Percentiles rank a stretch among this genome's conserved stretches.
These are phyloP conservation scores for Solanum pennellii DNA, from an alignment of 257 asterid species.

Conservation along the genomic window DNA sequence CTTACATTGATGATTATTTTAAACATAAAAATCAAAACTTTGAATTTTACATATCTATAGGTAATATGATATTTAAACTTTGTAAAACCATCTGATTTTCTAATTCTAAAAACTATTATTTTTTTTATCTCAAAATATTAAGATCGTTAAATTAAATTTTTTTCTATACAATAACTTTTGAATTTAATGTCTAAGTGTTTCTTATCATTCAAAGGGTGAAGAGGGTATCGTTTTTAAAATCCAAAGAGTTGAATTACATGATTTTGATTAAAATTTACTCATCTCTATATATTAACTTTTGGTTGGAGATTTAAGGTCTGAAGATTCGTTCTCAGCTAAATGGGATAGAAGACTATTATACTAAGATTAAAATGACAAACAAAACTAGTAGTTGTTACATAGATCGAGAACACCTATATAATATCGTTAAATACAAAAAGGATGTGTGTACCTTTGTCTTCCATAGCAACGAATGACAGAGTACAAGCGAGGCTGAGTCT, in stretches of 20 bases:
- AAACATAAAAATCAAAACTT: background rate
- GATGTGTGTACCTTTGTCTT: too few relatives aligned
- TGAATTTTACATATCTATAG: background rate
- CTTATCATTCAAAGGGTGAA: background rate
- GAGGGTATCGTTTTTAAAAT: background rate
- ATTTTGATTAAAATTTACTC: background rate
- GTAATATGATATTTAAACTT: background rate
- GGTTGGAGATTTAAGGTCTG: too few relatives aligned
- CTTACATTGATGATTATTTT: background rate
- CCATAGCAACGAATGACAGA: too few relatives aligned
- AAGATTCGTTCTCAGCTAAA: background rate
- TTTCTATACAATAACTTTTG: background rate
- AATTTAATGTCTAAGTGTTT: background rate
- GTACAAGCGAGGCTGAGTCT: too few relatives aligned
- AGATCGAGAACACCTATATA: too few relatives aligned
- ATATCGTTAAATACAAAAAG: too few relatives aligned
- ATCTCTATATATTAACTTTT: background rate
- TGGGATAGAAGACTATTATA: background rate
- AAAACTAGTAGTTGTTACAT: too few relatives aligned
- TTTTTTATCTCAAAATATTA: background rate
- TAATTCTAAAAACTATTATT: background rate
- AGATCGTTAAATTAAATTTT: background rate
- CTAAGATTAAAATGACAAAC: too few relatives aligned
- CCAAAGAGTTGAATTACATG: background rate
- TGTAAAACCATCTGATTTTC: background rate